Evolutionary conservation across 1,284 basidiomycete genomes (phyloP), one percentile per base, ranked within the genome.

Genomic region (Cutaneotrichosporon cavernicola): DNA sequence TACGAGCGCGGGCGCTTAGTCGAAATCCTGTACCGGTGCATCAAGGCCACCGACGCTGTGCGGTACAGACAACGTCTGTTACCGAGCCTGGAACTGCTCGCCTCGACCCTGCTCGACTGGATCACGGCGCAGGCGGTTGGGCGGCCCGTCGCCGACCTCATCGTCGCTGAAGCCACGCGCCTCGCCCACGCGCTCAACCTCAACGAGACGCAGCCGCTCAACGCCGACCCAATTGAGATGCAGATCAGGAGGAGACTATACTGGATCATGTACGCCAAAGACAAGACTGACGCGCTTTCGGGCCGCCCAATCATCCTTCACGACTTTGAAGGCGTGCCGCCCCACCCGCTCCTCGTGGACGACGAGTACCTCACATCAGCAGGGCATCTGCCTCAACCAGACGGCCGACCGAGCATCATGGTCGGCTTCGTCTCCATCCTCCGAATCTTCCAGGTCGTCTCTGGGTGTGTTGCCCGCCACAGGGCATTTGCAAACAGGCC

Each of bases 271-370:
- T 74, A 74, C 61, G 52, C 47, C 14, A 71, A 65, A 30, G 73
- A 74, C 68, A 72, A 72, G 64, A 72, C 70, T 13, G 70, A 71
- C 49, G 70, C 68, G 18, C 62, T 73, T 52, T 69, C 67, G 14
- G 73, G 72, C 26, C 65, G 65, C 16, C 62, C 69, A 0, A 66
- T 70, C 5, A 62, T 69, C 7, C 53, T 72, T 14, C 63, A 69
- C 55, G 69, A 75, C 50, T 63, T 68, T 52, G 72, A 75, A 38
- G 71, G 69, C 30, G 47, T 68, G 1, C 69, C 70, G 3, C 73
- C 73, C 0, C 32, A 70, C 6, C 73, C 73, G 4, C 60, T 71
- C 50, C 66, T 71, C 52, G 62, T 73, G 1, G 73, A 75, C 69
- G 73, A 75, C 69, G 73, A 75, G 50, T 71, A 67, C 56, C 63